Conservation (phyloP, 306 rosid species). For the Castanea sativa region DNA sequence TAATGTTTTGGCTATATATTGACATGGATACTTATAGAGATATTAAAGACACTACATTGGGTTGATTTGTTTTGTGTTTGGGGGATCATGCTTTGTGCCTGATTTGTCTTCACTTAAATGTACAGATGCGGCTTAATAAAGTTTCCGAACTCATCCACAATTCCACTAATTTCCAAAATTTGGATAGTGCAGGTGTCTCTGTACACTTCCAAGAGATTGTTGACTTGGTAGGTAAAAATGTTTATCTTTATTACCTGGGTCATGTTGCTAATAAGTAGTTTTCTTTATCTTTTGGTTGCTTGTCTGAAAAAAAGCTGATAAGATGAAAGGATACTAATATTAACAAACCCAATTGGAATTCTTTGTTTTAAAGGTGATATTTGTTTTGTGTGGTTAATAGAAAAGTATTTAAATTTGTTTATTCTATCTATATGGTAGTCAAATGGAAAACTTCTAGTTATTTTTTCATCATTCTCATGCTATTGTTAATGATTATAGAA, state of each 20-base stretch:
- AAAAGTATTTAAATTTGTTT: neutral
- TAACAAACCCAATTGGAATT: neutral
- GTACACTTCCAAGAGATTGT: conserved; percentile 90
- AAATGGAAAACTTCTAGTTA: neutral
- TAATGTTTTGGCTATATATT: too few species aligned
- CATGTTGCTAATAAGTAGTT: neutral
- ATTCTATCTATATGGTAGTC: neutral
- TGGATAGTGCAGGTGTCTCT: conserved; percentile 91
- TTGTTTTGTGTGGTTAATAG: neutral
- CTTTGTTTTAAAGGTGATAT: neutral
- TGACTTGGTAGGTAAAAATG: conserved; percentile 72
- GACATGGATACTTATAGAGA: too few species aligned
- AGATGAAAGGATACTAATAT: neutral
- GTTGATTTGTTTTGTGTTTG: too few species aligned
- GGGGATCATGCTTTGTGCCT: too few species aligned
- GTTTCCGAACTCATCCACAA: conserved; percentile 97
- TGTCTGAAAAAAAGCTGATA: neutral
- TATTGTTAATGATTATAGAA: conserved; percentile 44
- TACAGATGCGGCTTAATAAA: conserved; percentile 74
- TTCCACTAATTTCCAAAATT: conserved; percentile 83
- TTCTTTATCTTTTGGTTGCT: neutral
- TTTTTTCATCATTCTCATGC: neutral
- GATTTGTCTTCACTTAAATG: too few species aligned
- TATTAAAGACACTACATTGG: too few species aligned
- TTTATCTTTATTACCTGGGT: conserved; percentile 3